Percentiles rank a stretch among this genome's conserved stretches.
These are phyloP conservation scores for Durotheca rogersii DNA, from an alignment of 495 filamentous ascomycete genomes.

Conservation along the genomic window DNA sequence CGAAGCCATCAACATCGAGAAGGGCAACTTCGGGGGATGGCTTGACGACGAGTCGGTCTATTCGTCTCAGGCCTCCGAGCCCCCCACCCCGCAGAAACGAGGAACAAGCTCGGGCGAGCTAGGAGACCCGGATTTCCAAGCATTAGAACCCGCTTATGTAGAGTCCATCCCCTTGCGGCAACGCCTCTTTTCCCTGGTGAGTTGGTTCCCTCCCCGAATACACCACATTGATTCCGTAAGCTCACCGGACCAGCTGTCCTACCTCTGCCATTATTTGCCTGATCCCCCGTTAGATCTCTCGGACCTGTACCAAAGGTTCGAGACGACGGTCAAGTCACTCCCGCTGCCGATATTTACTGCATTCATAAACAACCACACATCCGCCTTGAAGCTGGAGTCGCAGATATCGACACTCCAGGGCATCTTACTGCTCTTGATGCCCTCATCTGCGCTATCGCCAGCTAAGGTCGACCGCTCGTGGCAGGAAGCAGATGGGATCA, in stretches of 20 bases:
- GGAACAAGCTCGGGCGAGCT: slow-evolving; percentile 16
- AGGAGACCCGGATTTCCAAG: slow-evolving; percentile 28
- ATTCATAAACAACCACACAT: slow-evolving; percentile 58
- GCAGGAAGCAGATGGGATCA: slow-evolving; percentile 49
- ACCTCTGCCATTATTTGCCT: slow-evolving; percentile 33
- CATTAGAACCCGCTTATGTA: slow-evolving; percentile 46
- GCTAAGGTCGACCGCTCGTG: slow-evolving; percentile 40
- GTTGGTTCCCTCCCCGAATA: no score
- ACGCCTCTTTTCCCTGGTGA: slow-evolving; percentile 55
- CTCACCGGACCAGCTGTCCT: slow-evolving; percentile 26
- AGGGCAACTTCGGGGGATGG: slow-evolving; percentile 47
- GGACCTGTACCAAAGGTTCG: slow-evolving; percentile 68
- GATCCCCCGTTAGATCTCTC: slow-evolving; percentile 51
- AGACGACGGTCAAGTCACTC: slow-evolving; percentile 63
- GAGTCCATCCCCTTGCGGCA: slow-evolving; percentile 63
- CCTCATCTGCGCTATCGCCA: slow-evolving; percentile 55
- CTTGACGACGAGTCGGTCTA: slow-evolving; percentile 41
- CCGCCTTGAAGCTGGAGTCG: slow-evolving; percentile 49
- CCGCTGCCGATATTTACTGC: slow-evolving; percentile 69
- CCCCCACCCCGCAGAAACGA: slow-evolving; percentile 33
- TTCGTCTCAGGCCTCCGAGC: slow-evolving; percentile 37
- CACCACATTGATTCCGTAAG: not conserved
- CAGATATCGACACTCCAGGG: slow-evolving; percentile 64
- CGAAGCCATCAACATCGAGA: slow-evolving; percentile 47
- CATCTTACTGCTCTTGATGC: slow-evolving; percentile 63